Conservation (phyloP, 768 basidiomycete genomes). For the Cyathus striatus region DNA sequence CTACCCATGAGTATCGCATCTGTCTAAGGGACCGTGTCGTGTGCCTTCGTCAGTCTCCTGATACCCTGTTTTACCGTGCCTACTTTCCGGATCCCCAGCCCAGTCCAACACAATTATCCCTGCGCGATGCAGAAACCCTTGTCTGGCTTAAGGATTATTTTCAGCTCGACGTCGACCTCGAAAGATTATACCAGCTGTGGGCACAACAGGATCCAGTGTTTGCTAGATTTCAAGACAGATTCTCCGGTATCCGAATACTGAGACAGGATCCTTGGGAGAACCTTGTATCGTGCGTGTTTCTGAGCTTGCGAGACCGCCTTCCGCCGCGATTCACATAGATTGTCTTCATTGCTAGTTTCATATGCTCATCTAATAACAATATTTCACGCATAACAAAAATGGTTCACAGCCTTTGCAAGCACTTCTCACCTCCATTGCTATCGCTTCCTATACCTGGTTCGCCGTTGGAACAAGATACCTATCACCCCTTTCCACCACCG, state of each 20-base stretch:
- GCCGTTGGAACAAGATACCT: slow-evolving; percentile 27
- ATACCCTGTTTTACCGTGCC: slow-evolving; percentile 66
- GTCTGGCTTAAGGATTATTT: slow-evolving; percentile 84
- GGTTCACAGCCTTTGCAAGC: slow-evolving; percentile 76
- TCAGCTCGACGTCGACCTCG: slow-evolving; percentile 74
- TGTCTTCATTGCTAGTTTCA: slow-evolving; percentile 65
- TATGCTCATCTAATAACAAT: slow-evolving; percentile 97
- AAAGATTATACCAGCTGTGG: slow-evolving; percentile 74
- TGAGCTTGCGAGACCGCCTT: background rate
- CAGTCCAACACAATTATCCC: slow-evolving; percentile 22
- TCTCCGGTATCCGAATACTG: slow-evolving; percentile 80
- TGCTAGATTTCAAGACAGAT: slow-evolving; percentile 51
- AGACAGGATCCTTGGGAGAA: slow-evolving; percentile 97
- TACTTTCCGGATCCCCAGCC: slow-evolving; percentile 49
- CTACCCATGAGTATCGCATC: slow-evolving; percentile 61
- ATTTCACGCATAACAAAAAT: slow-evolving; percentile 92
- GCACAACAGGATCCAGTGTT: slow-evolving; percentile 70
- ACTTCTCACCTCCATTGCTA: slow-evolving; percentile 70
- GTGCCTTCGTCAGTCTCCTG: slow-evolving; percentile 71
- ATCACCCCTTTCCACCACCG: slow-evolving; percentile 85
- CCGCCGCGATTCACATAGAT: background rate
- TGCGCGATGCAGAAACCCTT: slow-evolving; percentile 60
- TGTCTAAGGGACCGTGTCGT: slow-evolving; percentile 81
- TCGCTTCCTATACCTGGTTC: slow-evolving; percentile 31
- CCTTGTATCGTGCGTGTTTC: slow-evolving; percentile 72